Evolutionary conservation across 2,329 filamentous ascomycete species (phyloP), one percentile per base, ranked within the genome.

Genomic region (Cordyceps tenuipes): DNA sequence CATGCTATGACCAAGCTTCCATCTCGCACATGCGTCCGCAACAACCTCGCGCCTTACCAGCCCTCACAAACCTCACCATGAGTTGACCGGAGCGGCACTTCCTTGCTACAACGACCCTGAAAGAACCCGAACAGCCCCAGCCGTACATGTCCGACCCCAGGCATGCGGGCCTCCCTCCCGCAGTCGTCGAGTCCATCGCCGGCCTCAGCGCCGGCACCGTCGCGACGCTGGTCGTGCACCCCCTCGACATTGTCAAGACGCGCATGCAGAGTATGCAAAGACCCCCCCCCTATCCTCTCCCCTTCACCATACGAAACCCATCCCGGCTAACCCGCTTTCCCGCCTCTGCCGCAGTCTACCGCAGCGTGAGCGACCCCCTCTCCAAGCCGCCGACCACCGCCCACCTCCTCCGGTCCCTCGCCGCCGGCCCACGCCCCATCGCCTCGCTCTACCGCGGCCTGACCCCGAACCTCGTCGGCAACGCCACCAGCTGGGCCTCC

Each of bases 181-280:
- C 89, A 67, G 74, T 89, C 70, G 83, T 97, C 74, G 94, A 97
- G 82, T 88, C 88, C 69, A 80, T 92, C 72, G 91, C 94, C 63
- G 94, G 94, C 67, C 88, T 99, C 73, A 89, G 88, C 64, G 94
- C 94, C 62, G 94, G 94, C 63, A 82, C 91, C 60, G 82, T 91
- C 66, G 89, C 92, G 57, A 97, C 94, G 26, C 80, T 97, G 53
- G 87, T 86, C 60, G 88, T 94, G 57, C 93, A 97, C 71, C 94
- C 94, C 36, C 84, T 99, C 62, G 94, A 99, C 76, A 86, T 99
- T 64, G 86, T 97, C 71, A 99, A 99, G 80, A 97, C 93, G 63
- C 88, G 94, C 64, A 85, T 99, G 71, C 94, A 99, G 77, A 86
- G 90, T 91, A 77, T 61, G 29, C 29, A 77, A 70, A 44, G 23